Evolutionary conservation across 2,329 filamentous ascomycete species (phyloP), one percentile per base, ranked within the genome.

Genomic region (Alternaria arbusti): DNA sequence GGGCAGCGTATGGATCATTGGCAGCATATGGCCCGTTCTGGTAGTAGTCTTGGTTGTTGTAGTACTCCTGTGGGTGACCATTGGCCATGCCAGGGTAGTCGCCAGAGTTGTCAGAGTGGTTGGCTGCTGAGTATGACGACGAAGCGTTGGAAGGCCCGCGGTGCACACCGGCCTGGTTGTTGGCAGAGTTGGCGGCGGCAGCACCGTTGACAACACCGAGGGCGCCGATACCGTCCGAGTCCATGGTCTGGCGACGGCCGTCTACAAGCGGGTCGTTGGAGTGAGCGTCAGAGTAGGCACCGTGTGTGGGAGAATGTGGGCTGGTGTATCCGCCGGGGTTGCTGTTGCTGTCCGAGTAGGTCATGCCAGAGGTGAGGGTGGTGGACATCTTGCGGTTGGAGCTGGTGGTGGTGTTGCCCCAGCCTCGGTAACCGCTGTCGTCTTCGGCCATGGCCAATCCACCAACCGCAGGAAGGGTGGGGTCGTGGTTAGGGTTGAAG

Each of bases 401-500:
- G 59, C 90, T 90, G 30, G 88, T 91, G 0, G 91, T 90, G 3
- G 91, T 94, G 55, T 91, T 91, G 59, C 95, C 95, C 96, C 96
- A 99, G 70, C 96, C 96, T 70, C 96, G 90, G 82, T 99, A 99
- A 51, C 95, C 95, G 3, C 89, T 87, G 58, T 85, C 86, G 61
- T 87, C 86, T 67, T 97, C 92, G 61, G 88, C 86, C 90, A 94
- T 94, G 57, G 86, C 86, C 56, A 85, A 81, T 25, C 81, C 84
- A 13, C 81, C 84, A 15, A 87, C 84, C 10, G 85, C 84, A 8
- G 89, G 89, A 12, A 97, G 85, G 1, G 91, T 93, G 1, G 94
- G 93, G 77, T 97, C 94, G 64, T 94, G 90, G 81, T 98, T 98
- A n/a, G 96, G 96, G 79, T 98, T 98, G 84, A 94, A 98, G 30